Percentiles rank a stretch among this genome's conserved stretches.
phyloP scores from a whole-genome alignment of 495 filamentous ascomycete genomes.

The Hypomontagnella monticulosa region DNA sequence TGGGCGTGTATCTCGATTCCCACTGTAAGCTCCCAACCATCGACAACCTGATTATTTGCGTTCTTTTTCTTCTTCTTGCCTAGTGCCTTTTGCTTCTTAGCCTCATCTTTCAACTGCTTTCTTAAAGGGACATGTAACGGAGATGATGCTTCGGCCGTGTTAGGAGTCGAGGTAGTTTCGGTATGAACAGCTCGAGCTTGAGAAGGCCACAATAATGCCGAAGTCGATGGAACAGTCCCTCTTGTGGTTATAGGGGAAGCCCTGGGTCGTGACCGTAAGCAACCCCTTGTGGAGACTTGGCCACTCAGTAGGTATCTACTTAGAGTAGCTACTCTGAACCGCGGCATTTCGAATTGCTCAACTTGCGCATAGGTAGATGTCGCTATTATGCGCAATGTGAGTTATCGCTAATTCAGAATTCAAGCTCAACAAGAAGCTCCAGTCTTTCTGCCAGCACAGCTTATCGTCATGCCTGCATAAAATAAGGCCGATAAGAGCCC shows the following conservation, averaged over 20 bases:
- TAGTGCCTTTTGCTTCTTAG: slow-evolving; percentile 59
- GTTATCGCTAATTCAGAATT: too few relatives aligned
- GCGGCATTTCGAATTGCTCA: slow-evolving; percentile 44
- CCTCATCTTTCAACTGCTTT: slow-evolving; percentile 79
- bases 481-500: too few relatives aligned
- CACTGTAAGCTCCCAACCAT: slow-evolving; percentile 88
- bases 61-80: slow-evolving; percentile 54
- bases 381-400: too few relatives aligned
- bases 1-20: slow-evolving; percentile 98
- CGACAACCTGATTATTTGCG: slow-evolving; percentile 60
- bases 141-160: slow-evolving; percentile 15
- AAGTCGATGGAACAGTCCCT: not conserved
- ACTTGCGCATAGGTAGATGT: not conserved
- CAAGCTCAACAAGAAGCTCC: not conserved
- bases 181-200: slow-evolving; percentile 31
- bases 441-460: not conserved
- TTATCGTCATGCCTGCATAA: too few relatives aligned
- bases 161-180: slow-evolving; percentile 22
- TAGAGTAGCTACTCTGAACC: slow-evolving; percentile 49
- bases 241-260: slow-evolving; percentile 3
- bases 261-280: slow-evolving; percentile 44
- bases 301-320: slow-evolving; percentile 60
- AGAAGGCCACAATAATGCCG: slow-evolving; percentile 8
- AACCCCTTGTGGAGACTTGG: slow-evolving; percentile 51
- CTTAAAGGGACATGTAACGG: slow-evolving; percentile 63